A percentile compares a stretch with the other conserved stretches of the same genome.
Conservation (phyloP, 2,329 filamentous ascomycete genomes). For the Dactylella cylindrospora region DNA sequence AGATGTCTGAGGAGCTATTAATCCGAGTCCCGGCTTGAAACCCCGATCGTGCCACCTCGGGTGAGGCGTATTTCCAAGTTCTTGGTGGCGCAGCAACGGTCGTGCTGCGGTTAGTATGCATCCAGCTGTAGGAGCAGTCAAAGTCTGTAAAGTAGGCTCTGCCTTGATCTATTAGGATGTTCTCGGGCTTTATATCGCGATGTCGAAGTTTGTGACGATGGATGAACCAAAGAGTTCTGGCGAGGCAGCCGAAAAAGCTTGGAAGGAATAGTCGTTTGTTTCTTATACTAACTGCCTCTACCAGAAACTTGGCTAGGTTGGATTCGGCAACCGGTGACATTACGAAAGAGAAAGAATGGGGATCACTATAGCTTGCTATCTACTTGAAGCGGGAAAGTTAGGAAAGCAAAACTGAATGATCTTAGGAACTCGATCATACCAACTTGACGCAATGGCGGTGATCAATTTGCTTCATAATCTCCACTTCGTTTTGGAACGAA, state of each 20-base stretch:
- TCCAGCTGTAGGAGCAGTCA: slow-evolving; percentile 47
- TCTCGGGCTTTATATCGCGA: slow-evolving; percentile 47
- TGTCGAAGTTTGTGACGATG: slow-evolving; percentile 44
- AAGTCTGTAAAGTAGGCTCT: slow-evolving; percentile 47
- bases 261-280: slow-evolving; percentile 41
- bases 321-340: slow-evolving; percentile 49
- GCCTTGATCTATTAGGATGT: slow-evolving; percentile 45
- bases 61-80: slow-evolving; percentile 19
- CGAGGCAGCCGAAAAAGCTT: slow-evolving; percentile 49
- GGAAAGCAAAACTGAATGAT: slow-evolving; percentile 5
- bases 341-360: slow-evolving; percentile 45
- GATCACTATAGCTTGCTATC: slow-evolving; percentile 48
- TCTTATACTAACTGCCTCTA: neutral
- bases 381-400: slow-evolving; percentile 7
- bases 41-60: slow-evolving; percentile 2
- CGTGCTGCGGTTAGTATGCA: slow-evolving; percentile 39
- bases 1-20: slow-evolving; percentile 43
- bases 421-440: slow-evolving; percentile 35
- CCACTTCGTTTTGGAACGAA: slow-evolving; percentile 44
- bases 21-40: neutral
- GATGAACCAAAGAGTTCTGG: slow-evolving; percentile 43
- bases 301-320: slow-evolving; percentile 43
- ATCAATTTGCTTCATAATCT: slow-evolving; percentile 44
- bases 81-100: slow-evolving; percentile 16
- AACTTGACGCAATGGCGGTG: slow-evolving; percentile 46